Evolutionary conservation across 768 basidiomycete genomes (phyloP), one percentile per base, ranked within the genome.

Genomic region (Pleurotus tuoliensis): DNA sequence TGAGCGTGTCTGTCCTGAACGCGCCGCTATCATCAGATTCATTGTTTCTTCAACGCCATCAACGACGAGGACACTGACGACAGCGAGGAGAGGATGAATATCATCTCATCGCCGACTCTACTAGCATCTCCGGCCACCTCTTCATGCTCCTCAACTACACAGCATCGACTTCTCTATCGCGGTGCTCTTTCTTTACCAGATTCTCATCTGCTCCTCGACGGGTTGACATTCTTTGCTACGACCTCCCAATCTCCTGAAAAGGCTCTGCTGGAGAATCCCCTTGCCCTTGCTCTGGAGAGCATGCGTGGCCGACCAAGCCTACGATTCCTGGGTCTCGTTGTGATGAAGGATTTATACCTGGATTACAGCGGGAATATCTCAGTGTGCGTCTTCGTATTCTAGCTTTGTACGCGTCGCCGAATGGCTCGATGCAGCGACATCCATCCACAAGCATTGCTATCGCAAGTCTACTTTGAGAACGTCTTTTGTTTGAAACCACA

Each of bases 301-400:
- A 90, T 92, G 88, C 88, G 88, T 39, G 86, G 88, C 15, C 70
- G 87, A 16, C 86, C 84, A 1, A 79, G 80, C 22, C 69, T 92
- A 16, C 76, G 81, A 37, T 78, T 88, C 57, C 71, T 82, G 48
- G 86, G 82, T 2, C 73, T 76, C 0, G 76, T 81, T 15, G 74
- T 71, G 25, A 67, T 89, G 39, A 66, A 73, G 38, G 81, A 86
- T 51, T 65, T 88, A 0, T 86, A 80, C 71, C 66, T 83, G 58
- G 89, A 91, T 66, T 76, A 79, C 45, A 74, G 74, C 38, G 82
- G 80, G 13, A 82, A 69, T 44, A 78, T 81, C 13, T 65, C 74
- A 34, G 81, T 80, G 22, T 82, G 67, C 50, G 79, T 81, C 8
- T 63, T 16, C 30, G 30, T 34, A 9, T 34, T 34, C 30, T 11